phyloP scores from a whole-genome alignment of 2,329 filamentous ascomycete species.

The Cadophora malorum region DNA sequence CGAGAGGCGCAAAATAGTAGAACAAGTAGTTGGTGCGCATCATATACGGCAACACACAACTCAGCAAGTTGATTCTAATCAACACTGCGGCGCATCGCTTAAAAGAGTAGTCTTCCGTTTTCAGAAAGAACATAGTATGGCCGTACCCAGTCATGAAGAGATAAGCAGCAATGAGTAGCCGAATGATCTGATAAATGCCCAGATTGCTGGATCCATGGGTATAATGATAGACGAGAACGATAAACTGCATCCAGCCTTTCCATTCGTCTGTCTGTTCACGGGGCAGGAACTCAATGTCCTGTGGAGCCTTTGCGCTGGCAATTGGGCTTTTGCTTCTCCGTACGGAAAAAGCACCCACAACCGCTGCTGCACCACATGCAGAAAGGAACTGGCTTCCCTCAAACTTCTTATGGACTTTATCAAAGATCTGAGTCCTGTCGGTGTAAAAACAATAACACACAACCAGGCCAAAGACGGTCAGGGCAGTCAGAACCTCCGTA shows the following conservation, averaged over 20 bases:
- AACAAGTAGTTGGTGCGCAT: slow-evolving; percentile 62
- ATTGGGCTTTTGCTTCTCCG: slow-evolving; percentile 29
- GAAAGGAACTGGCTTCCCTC: slow-evolving; percentile 45
- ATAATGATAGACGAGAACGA: slow-evolving; percentile 64
- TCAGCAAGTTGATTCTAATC: slow-evolving; percentile 63
- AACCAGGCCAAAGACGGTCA: slow-evolving; percentile 36
- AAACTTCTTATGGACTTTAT: slow-evolving; percentile 58
- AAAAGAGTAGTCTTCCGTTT: slow-evolving; percentile 62
- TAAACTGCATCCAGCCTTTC: slow-evolving; percentile 69
- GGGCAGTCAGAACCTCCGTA: slow-evolving; percentile 32
- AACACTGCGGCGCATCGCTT: slow-evolving; percentile 58
- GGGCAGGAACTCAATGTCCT: slow-evolving; percentile 52
- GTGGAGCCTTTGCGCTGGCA: slow-evolving; percentile 16
- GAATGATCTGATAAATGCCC: slow-evolving; percentile 60
- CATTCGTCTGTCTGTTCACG: slow-evolving; percentile 67
- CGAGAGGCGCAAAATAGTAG: slow-evolving; percentile 65
- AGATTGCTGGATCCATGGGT: slow-evolving; percentile 57
- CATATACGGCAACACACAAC: slow-evolving; percentile 58
- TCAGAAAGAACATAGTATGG: slow-evolving; percentile 64
- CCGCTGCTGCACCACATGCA: slow-evolving; percentile 39
- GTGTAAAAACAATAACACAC: slow-evolving; percentile 56
- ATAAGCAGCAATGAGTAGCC: slow-evolving; percentile 61
- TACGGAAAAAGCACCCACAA: slow-evolving; percentile 45
- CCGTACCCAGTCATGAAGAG: slow-evolving; percentile 69
- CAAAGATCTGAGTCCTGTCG: slow-evolving; percentile 60